phyloP scores from a whole-genome alignment of 73 alveolate species.

The Chromera velia region DNA sequence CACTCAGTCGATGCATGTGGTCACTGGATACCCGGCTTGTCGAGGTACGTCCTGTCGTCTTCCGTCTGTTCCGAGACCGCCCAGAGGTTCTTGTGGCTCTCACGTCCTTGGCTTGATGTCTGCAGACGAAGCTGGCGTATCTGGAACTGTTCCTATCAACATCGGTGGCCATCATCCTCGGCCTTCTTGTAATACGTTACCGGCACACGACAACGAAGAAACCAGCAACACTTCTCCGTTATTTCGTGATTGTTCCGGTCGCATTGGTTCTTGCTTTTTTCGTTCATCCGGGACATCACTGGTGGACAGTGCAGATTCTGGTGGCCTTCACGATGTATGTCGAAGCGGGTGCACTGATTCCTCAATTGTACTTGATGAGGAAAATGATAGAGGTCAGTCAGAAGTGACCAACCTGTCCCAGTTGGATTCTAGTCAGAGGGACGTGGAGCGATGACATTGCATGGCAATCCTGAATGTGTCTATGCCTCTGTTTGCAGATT shows the following conservation, averaged over 20 bases:
- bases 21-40: background rate
- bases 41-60: background rate
- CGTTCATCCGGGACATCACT: slow-evolving; percentile 42
- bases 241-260: background rate
- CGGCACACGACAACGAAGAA: slow-evolving; percentile 40
- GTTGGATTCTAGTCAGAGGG: no score
- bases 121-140: slow-evolving; percentile 43
- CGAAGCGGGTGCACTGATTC: slow-evolving; percentile 29
- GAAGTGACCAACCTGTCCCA: no score
- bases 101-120: background rate
- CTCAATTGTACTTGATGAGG: slow-evolving; percentile 44
- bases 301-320: slow-evolving; percentile 42
- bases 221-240: background rate
- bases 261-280: slow-evolving; percentile 43
- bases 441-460: no score
- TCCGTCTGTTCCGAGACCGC: background rate
- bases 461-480: no score
- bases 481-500: background rate
- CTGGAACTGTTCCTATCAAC: slow-evolving; percentile 33
- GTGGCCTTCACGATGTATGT: slow-evolving; percentile 36
- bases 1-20: background rate
- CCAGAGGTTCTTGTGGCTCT: background rate
- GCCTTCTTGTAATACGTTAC: slow-evolving; percentile 17
- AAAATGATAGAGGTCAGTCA: slow-evolving; percentile 32
- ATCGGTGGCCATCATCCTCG: slow-evolving; percentile 20